Evolutionary conservation across 2,329 filamentous ascomycete species (phyloP).

Genomic region (Sclerotinia nivalis): DNA sequence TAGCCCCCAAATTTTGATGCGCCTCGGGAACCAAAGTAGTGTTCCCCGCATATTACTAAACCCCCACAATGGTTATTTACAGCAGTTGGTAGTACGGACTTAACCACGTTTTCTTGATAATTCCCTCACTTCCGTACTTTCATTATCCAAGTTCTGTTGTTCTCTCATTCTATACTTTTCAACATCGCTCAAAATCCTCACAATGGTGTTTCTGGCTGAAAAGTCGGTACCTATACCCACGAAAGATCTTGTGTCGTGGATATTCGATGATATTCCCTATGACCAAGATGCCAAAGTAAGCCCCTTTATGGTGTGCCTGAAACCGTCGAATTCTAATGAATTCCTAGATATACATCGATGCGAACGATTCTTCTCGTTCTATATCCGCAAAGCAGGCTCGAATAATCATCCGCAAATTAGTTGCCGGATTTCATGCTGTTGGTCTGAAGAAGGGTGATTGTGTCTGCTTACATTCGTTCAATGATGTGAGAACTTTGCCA

Average conservation of each 20-base stretch:
- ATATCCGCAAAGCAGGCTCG: constrained; percentile 37
- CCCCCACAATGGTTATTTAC: neutral
- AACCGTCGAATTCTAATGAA: constrained; percentile 9
- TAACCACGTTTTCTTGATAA: neutral
- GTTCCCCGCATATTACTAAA: neutral
- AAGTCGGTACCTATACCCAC: constrained; percentile 26
- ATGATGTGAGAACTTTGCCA: constrained; percentile 32
- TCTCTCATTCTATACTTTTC: neutral
- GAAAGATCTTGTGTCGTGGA: constrained; percentile 37
- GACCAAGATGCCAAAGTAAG: constrained; percentile 28
- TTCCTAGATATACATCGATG: constrained; percentile 37
- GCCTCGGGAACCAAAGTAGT: neutral
- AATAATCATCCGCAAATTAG: constrained; percentile 33
- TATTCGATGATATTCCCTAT: constrained; percentile 32
- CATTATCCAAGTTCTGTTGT: neutral
- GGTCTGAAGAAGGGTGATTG: constrained; percentile 38
- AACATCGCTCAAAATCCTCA: neutral
- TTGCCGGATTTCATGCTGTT: constrained; percentile 36
- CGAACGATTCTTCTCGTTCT: constrained; percentile 31
- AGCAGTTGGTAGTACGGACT: neutral
- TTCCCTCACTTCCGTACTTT: neutral
- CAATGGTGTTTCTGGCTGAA: constrained; percentile 23
- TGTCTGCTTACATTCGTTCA: constrained; percentile 39
- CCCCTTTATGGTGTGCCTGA: neutral
- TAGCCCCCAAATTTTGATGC: neutral